Percentiles rank a stretch among this genome's conserved stretches.
Evolutionary conservation across 2,329 filamentous ascomycete genomes (phyloP).

Genomic region (Didymella pinodella): DNA sequence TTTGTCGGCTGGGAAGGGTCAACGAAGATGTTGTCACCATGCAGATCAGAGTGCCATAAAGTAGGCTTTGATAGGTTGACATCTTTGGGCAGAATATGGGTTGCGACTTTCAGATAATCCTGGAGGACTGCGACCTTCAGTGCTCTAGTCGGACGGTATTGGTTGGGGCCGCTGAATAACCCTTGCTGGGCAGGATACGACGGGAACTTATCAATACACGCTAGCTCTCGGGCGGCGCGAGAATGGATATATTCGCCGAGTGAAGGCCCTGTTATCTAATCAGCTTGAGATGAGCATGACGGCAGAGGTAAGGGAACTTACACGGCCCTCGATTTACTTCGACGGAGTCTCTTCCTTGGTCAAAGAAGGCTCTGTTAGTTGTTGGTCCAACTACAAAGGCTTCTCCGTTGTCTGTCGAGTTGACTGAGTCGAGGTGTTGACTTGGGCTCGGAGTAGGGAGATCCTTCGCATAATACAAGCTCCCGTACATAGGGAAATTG

Average conservation of each 20-base stretch:
- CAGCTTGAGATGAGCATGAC: constrained; percentile 18
- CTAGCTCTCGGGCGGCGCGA: constrained; percentile 27
- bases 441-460: constrained; percentile 6
- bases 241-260: constrained; percentile 26
- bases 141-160: constrained; percentile 36
- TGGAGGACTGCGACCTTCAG: constrained; percentile 35
- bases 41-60: constrained; percentile 45
- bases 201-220: constrained; percentile 29
- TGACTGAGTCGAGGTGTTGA: constrained; percentile 7
- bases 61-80: constrained; percentile 30
- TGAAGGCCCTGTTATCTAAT: constrained; percentile 28
- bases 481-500: constrained; percentile 36
- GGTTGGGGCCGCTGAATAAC: constrained; percentile 33
- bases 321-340: constrained; percentile 29
- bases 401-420: constrained; percentile 19
- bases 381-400: constrained; percentile 27
- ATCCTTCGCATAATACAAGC: constrained; percentile 33
- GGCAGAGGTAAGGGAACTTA: constrained; percentile 16
- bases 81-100: constrained; percentile 33
- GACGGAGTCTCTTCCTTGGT: constrained; percentile 26
- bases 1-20: constrained; percentile 37
- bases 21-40: constrained; percentile 47
- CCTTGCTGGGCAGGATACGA: constrained; percentile 26
- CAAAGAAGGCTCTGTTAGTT: constrained; percentile 29
- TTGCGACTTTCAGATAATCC: constrained; percentile 38